These are phyloP conservation scores for Calendula officinalis DNA, from an alignment of 129 eudicot species.

Conservation along the genomic window DNA sequence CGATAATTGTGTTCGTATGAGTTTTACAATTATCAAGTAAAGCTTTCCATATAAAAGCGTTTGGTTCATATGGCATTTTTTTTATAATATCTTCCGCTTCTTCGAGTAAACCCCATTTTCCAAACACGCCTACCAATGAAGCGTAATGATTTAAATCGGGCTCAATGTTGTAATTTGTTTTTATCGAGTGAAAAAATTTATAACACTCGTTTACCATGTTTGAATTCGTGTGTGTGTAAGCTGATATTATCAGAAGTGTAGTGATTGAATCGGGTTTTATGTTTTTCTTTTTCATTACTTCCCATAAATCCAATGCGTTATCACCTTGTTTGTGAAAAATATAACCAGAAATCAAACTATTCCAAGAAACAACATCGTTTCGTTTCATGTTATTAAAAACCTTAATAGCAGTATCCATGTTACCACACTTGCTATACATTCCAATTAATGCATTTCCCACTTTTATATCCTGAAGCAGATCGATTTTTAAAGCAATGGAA, in stretches of 20 bases:
- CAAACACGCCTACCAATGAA: constrained; percentile 63
- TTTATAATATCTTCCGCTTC: constrained; percentile 69
- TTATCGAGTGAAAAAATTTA: constrained; percentile 61
- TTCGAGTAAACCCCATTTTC: constrained; percentile 73
- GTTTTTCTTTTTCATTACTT: constrained; percentile 40
- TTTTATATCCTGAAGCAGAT: constrained; percentile 44
- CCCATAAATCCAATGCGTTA: constrained; percentile 59
- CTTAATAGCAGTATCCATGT: constrained; percentile 50
- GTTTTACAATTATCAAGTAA: constrained; percentile 66
- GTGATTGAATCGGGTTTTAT: constrained; percentile 63
- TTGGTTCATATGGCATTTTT: constrained; percentile 66
- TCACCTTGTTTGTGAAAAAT: constrained; percentile 72
- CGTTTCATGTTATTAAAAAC: constrained; percentile 58
- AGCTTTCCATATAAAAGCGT: constrained; percentile 69
- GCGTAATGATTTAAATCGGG: constrained; percentile 81
- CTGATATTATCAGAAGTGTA: constrained; percentile 50
- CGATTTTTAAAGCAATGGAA: constrained; percentile 44
- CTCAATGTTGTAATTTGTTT: constrained; percentile 41
- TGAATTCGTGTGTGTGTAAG: constrained; percentile 53
- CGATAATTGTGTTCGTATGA: constrained; percentile 46
- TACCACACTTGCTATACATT: constrained; percentile 82
- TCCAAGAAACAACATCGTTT: constrained; percentile 72
- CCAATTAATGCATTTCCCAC: constrained; percentile 66
- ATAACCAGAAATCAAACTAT: constrained; percentile 69
- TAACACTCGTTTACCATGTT: constrained; percentile 60